Evolutionary conservation across 176 grass and related monocot genomes (phyloP).

Genomic region (Oryza meridionalis): DNA sequence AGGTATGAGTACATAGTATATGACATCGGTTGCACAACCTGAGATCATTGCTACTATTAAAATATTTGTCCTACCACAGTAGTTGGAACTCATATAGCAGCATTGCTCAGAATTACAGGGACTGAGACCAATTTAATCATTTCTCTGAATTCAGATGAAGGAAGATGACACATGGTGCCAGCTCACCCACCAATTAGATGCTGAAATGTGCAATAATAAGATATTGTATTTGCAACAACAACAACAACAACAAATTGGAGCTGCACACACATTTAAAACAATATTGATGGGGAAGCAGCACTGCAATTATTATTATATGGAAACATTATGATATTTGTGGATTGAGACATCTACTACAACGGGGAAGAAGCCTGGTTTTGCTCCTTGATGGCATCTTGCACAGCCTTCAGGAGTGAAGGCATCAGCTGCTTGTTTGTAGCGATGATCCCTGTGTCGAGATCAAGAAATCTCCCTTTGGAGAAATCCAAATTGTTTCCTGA

Average conservation of each 20-base stretch:
- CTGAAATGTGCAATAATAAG: background rate
- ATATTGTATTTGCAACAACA: background rate
- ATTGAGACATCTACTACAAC: conserved; percentile 45
- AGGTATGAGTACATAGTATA: background rate
- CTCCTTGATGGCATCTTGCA: conserved; percentile 72
- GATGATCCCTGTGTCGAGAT: conserved; percentile 90
- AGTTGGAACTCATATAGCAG: background rate
- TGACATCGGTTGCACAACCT: too few species aligned
- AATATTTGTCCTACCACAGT: too few species aligned
- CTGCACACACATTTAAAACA: background rate
- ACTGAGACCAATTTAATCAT: background rate
- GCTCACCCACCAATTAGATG: background rate
- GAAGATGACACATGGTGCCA: background rate
- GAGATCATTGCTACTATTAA: too few species aligned
- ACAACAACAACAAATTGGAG: conserved; percentile 2
- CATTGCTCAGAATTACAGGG: background rate
- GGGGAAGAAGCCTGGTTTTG: conserved; percentile 60
- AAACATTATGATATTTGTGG: background rate
- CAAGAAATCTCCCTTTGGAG: conserved; percentile 84
- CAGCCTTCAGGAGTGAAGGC: conserved; percentile 66
- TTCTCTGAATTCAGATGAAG: background rate
- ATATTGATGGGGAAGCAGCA: background rate
- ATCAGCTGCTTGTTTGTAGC: conserved; percentile 81
- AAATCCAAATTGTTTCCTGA: conserved; percentile 88
- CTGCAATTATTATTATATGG: background rate